A percentile compares a stretch with the other conserved stretches of the same genome.
Evolutionary conservation across 495 filamentous ascomycete genomes (phyloP).

Genomic region (Saxophila tyrrhenica): DNA sequence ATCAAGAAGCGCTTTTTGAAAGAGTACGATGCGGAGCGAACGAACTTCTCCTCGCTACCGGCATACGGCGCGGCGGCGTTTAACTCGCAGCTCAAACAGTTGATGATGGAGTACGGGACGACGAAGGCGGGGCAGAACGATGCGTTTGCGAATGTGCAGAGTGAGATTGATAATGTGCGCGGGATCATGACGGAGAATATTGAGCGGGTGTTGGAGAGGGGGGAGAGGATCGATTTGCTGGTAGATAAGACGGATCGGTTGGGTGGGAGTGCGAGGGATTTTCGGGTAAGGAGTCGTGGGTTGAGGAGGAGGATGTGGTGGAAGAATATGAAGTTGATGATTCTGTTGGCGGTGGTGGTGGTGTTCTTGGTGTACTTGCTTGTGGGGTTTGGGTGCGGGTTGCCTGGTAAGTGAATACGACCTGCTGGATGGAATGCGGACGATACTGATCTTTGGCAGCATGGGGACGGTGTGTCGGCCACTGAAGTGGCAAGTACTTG

Average conservation of each 20-base stretch:
- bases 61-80: constrained; percentile 85
- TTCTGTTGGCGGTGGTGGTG: constrained; percentile 66
- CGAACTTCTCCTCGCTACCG: constrained; percentile 65
- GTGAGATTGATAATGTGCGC: constrained; percentile 83
- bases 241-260: constrained; percentile 95
- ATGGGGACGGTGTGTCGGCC: constrained; percentile 16
- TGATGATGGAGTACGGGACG: constrained; percentile 80
- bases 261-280: constrained; percentile 76
- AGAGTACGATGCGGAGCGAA: constrained; percentile 53
- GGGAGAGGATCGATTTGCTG: constrained; percentile 85
- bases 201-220: constrained; percentile 85
- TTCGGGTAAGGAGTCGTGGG: constrained; percentile 70
- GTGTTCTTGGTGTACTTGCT: constrained; percentile 74
- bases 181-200: constrained; percentile 99
- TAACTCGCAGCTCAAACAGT: constrained; percentile 59
- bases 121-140: constrained; percentile 63
- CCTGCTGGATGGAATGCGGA: neutral
- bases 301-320: constrained; percentile 96
- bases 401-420: constrained; percentile 48
- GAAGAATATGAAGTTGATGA: constrained; percentile 95
- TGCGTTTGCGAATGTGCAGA: constrained; percentile 68
- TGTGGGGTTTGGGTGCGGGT: constrained; percentile 61
- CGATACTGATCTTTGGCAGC: constrained; percentile 1
- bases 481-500: constrained; percentile 1
- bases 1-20: constrained; percentile 79